A percentile compares a stretch with the other conserved stretches of the same genome.
Conservation (phyloP, 163 green algal species). For the Chloromonas sp. region DNA sequence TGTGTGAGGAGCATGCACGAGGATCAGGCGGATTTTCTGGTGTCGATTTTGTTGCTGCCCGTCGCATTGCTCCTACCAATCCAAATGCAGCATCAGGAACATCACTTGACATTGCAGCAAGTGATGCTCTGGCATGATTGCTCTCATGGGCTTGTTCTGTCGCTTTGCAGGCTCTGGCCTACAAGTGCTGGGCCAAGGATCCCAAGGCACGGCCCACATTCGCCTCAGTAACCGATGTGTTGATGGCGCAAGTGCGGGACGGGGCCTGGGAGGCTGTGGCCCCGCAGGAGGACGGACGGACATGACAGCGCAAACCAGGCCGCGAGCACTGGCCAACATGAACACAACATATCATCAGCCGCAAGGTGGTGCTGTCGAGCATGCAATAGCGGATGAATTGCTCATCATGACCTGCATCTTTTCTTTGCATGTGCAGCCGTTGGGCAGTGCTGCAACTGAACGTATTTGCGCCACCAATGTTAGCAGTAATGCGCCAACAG, state of each 20-base stretch:
- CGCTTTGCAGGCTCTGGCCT: constrained; percentile 18
- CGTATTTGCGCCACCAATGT: too few species aligned
- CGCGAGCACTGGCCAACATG: too few species aligned
- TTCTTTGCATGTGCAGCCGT: too few species aligned
- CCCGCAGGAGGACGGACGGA: background rate
- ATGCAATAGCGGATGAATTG: too few species aligned
- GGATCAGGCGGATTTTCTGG: background rate
- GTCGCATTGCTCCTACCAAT: background rate
- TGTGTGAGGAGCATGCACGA: background rate
- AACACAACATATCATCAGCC: too few species aligned
- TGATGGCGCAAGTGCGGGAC: background rate
- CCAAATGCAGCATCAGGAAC: background rate
- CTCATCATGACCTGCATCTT: too few species aligned
- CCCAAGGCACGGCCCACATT: constrained; percentile 37
- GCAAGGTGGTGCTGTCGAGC: too few species aligned
- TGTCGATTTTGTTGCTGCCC: background rate
- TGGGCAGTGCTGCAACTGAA: too few species aligned
- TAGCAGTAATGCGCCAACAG: too few species aligned
- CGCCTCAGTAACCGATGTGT: constrained; percentile 18
- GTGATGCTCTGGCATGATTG: background rate
- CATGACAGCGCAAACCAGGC: background rate
- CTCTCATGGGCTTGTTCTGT: background rate
- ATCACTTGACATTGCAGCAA: background rate
- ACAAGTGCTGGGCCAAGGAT: constrained; percentile 41
- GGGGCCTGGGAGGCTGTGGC: background rate